Conservation (phyloP, 768 basidiomycete species). For the Pleurotus citrinopileatus region DNA sequence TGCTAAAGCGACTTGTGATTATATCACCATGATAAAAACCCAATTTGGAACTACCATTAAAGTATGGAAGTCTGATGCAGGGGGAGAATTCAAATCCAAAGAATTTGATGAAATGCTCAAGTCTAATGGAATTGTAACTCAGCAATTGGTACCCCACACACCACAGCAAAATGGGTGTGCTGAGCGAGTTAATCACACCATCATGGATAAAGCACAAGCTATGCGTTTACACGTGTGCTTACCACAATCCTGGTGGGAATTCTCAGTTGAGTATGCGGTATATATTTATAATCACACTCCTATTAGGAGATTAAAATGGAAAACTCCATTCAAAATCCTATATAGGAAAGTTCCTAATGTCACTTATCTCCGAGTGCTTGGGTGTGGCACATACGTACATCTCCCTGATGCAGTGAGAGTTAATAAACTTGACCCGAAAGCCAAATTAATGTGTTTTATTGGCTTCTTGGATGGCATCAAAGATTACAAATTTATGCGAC, state of each 20-base stretch:
- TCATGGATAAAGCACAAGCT: constrained; percentile 15
- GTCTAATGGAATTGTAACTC: constrained; percentile 17
- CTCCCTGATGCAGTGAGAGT: neutral
- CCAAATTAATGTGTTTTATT: neutral
- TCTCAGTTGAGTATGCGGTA: constrained; percentile 18
- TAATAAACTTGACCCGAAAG: neutral
- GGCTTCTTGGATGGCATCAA: neutral
- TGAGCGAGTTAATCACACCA: constrained; percentile 24
- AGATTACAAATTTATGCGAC: neutral
- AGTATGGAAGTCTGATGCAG: constrained; percentile 11
- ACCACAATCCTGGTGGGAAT: constrained; percentile 20
- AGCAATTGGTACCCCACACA: constrained; percentile 18
- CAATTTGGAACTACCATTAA: constrained; percentile 11
- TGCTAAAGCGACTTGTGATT: constrained; percentile 1
- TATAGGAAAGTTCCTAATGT: constrained; percentile 18
- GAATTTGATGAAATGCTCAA: constrained; percentile 11
- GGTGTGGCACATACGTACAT: constrained; percentile 16
- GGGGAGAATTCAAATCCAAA: constrained; percentile 13
- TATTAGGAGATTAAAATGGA: constrained; percentile 5
- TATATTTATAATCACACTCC: constrained; percentile 19
- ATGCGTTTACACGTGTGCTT: constrained; percentile 21
- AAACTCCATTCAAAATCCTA: constrained; percentile 19
- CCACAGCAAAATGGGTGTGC: constrained; percentile 28
- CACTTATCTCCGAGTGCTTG: constrained; percentile 21
- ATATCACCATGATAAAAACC: constrained; percentile 10